These are phyloP conservation scores for Pichia sp. DNA, from an alignment of 1,139 yeast species.

Conservation along the genomic window DNA sequence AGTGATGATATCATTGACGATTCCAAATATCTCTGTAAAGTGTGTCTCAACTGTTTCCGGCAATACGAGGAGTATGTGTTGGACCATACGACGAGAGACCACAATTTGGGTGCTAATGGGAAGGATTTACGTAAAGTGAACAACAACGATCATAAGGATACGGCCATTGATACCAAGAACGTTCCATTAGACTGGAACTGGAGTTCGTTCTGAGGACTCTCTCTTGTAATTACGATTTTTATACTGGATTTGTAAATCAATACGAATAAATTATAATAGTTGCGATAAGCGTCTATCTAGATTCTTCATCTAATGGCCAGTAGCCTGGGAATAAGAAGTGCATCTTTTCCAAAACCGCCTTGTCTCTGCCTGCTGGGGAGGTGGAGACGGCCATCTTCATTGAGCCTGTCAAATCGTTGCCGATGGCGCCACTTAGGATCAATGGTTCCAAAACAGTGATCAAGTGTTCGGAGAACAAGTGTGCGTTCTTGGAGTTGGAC, in stretches of 20 bases:
- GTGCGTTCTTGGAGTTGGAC: conserved; percentile 88
- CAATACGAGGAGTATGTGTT: conserved; percentile 57
- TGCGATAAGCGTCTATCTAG: conserved; percentile 4
- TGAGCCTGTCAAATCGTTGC: conserved; percentile 67
- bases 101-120: conserved; percentile 26
- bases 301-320: conserved; percentile 50
- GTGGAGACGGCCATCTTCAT: conserved; percentile 86
- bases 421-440: conserved; percentile 58
- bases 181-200: conserved; percentile 82
- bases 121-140: conserved; percentile 19
- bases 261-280: not conserved
- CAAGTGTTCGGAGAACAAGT: conserved; percentile 66
- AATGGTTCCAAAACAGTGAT: conserved; percentile 65
- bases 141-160: conserved; percentile 24
- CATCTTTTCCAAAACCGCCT: conserved; percentile 73
- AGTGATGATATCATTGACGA: conserved; percentile 3
- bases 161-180: conserved; percentile 31
- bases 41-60: conserved; percentile 71
- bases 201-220: conserved; percentile 68
- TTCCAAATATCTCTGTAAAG: conserved; percentile 54
- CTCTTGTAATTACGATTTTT: too few species aligned
- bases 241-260: too few species aligned
- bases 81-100: conserved; percentile 33
- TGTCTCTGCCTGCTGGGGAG: conserved; percentile 69
- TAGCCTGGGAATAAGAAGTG: conserved; percentile 92